Base-by-base conservation (phyloP, 345 rosid genomes). In the Eucalyptus viminalis region DNA sequence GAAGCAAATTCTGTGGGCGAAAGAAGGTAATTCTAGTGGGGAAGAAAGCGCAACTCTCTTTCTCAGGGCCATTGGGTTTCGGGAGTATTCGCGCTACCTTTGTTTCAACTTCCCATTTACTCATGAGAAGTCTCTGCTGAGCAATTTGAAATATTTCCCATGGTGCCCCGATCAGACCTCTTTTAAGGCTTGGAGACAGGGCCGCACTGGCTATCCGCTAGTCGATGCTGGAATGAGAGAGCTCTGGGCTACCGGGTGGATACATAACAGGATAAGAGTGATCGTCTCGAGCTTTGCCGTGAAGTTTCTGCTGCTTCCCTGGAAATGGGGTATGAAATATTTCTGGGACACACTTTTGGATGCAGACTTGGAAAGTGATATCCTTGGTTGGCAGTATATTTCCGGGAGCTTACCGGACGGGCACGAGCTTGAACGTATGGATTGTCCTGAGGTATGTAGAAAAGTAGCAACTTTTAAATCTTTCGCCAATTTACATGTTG, bases 181-280 rank as follows among this genome's bases (percentile, higher is more conserved):
- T 91, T 97, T 96, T 90, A 97, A 97, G 94, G 94, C 93, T 45
- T 97, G 99, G 99, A 96, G 98, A 91, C 99, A 96, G 93, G 99
- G 99, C 45, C 92, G 96, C 91, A 97, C 99, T 3, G 99, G 99
- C 43, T 97, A 97, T 90, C 99, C 99, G 3, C 91, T 97, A 89
- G 99, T 97, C 27, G 99, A 97, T 94, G 98, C 99, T 3, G 99
- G 99, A 87, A 97, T 97, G 99, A 96, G 99, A 86, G 98, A 97
- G 94, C 97, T 97, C 67, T 97, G 99, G 99, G 99, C 99, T 31
- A 97, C 98, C 0, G 99, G 99, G 86, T 96, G 99, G 99, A 89
- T 95, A 89, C 99, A 96, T 89, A 96, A 97, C 92, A 92, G 96
- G 91, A 93, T 96, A 86, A 93, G 99, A 92, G 98, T 96, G 90